Base-by-base conservation (phyloP, 345 rosid genomes). In the Euclidium syriacum region DNA sequence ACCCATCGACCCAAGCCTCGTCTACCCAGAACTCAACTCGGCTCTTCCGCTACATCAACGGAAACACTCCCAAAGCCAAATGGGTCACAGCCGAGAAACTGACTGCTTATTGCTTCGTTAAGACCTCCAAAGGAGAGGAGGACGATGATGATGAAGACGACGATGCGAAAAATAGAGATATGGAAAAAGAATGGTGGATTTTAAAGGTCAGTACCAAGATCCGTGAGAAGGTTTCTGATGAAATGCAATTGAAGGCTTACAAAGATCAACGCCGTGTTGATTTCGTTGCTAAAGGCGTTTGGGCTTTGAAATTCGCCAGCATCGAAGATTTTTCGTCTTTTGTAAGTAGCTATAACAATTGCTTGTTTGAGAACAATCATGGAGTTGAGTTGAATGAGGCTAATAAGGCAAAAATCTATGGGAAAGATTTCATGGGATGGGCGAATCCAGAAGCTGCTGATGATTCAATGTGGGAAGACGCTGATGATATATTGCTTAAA, bases 391-490 rank as follows among this genome's bases (percentile, higher is more conserved):
- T 88, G 3, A 94, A 82, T 54, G 97, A 87, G 2, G 92, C 81
- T 1, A 90, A 85, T 71, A 81, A 81, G 61, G 70, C 83, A 0
- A 94, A 90, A 75, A 81, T 94, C 32, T 94, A 79, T 10, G 97
- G 99, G 43, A 90, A 94, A 75, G 97, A 94, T 70, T 94, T 94
- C 69, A 76, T 85, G 27, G 90, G 87, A 17, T 88, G 96, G 96
- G 96, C 80, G 1, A 83, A 85, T 38, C 99, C 97, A 4, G 90
- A 85, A 27, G 84, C 68, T 43, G 97, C 99, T n/a, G 99, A 94
- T 72, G 99, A 94, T 75, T 94, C 97, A 0, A 75, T 90, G 83
- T 94, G 99, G 99, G 97, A 94, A 61, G 99, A 94, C 67, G 99
- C 97, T 6, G 99, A 90, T 33, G 95, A 86, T 55, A 72, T 75